phyloP scores from a whole-genome alignment of 805 yeast species.

The Wickerhamomyces bovis region DNA sequence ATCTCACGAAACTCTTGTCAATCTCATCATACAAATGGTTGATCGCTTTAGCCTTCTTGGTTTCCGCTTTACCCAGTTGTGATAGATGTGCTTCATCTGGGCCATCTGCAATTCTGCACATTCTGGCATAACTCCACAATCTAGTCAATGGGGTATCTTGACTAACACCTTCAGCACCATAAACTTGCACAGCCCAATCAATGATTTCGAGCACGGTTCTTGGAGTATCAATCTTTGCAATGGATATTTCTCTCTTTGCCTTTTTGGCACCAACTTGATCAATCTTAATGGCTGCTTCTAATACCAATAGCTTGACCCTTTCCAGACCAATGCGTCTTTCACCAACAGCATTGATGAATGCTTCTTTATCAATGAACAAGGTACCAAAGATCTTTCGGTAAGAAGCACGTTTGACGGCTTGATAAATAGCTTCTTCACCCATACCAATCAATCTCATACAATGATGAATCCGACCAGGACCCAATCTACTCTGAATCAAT shows the following conservation, averaged over 20 bases:
- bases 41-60: conserved; percentile 31
- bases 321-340: conserved; percentile 49
- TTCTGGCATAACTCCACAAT: conserved; percentile 45
- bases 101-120: conserved; percentile 61
- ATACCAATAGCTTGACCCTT: conserved; percentile 46
- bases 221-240: conserved; percentile 61
- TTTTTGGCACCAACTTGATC: conserved; percentile 47
- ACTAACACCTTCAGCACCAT: conserved; percentile 60
- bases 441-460: conserved; percentile 61
- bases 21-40: conserved; percentile 28
- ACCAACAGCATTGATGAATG: conserved; percentile 43
- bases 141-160: conserved; percentile 55
- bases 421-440: conserved; percentile 48
- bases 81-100: conserved; percentile 62
- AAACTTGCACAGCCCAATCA: conserved; percentile 60
- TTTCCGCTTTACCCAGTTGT: conserved; percentile 47
- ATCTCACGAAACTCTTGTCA: conserved; percentile 14
- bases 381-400: conserved; percentile 47
- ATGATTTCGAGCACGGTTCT: conserved; percentile 42
- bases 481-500: conserved; percentile 56
- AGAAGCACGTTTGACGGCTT: conserved; percentile 45
- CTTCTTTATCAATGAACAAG: conserved; percentile 43
- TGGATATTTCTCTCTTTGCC: conserved; percentile 52
- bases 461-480: conserved; percentile 68
- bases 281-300: conserved; percentile 56